Evolutionary conservation across 2,329 filamentous ascomycete genomes (phyloP).

Genomic region (Botrytis porri): DNA sequence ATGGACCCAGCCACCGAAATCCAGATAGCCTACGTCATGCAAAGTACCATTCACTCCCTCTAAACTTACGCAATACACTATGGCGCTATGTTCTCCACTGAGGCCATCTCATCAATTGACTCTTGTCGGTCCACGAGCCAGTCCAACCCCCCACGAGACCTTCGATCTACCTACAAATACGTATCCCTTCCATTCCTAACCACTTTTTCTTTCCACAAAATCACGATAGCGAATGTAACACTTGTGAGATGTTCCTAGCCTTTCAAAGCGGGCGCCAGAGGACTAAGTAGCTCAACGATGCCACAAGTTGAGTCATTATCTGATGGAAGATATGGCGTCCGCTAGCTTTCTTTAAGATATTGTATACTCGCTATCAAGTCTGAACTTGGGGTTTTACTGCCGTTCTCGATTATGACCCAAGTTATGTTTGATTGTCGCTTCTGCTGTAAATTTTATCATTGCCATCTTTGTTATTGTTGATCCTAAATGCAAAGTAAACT

Average conservation of each 20-base stretch:
- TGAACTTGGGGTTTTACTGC: not conserved
- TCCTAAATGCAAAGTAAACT: not conserved
- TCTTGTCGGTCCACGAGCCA: not conserved
- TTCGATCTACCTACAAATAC: not conserved
- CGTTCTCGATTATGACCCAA: not conserved
- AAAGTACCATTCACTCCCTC: not conserved
- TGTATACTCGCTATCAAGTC: not conserved
- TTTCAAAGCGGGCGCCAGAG: not conserved
- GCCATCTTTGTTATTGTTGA: not conserved
- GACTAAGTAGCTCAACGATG: not conserved
- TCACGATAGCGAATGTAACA: accelerated
- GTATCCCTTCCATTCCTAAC: not conserved
- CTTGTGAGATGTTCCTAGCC: accelerated
- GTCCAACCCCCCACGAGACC: not conserved
- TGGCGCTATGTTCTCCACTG: no score
- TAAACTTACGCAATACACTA: not conserved
- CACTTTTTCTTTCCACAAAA: not conserved
- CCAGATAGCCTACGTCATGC: not conserved
- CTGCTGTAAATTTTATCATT: not conserved
- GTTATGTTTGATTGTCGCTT: not conserved
- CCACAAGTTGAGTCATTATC: not conserved
- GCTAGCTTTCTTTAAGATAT: not conserved
- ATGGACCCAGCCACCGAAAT: not conserved
- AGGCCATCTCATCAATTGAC: not conserved
- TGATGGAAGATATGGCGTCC: not conserved